Percentiles rank a stretch among this genome's conserved stretches.
phyloP scores from a whole-genome alignment of 768 basidiomycete genomes.

The Leccinum fibrillosum region DNA sequence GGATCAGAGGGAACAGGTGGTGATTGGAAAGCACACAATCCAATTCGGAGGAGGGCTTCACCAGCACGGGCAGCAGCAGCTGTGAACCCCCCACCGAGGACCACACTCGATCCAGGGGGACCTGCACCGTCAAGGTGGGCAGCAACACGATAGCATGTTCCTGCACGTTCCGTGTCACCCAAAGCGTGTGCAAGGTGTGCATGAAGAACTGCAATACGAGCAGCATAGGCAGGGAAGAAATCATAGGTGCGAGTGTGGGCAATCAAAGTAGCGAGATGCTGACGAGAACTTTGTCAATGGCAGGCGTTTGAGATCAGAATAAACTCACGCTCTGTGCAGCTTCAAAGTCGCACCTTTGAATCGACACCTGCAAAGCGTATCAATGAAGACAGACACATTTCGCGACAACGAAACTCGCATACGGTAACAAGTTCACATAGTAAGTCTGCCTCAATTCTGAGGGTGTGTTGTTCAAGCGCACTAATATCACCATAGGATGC shows the following conservation, averaged over 20 bases:
- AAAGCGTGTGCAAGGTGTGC: conserved; percentile 74
- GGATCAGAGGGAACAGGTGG: neutral
- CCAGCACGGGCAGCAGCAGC: conserved; percentile 49
- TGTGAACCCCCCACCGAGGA: conserved; percentile 37
- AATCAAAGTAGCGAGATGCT: conserved; percentile 47
- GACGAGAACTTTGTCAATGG: neutral
- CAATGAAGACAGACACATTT: neutral
- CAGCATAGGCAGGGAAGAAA: conserved; percentile 55
- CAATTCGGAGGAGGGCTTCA: conserved; percentile 49
- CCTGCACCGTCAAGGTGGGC: conserved; percentile 41
- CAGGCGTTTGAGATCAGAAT: neutral
- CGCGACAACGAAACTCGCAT: conserved; percentile 16
- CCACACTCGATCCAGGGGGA: conserved; percentile 22
- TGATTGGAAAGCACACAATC: conserved; percentile 27
- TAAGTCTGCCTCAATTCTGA: conserved; percentile 68
- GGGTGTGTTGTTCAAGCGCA: conserved; percentile 46
- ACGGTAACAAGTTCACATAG: conserved; percentile 69
- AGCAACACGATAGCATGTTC: conserved; percentile 62
- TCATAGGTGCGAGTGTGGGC: conserved; percentile 58
- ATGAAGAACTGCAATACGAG: conserved; percentile 64
- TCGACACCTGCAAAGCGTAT: conserved; percentile 44
- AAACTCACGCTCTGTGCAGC: conserved; percentile 53
- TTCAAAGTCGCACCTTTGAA: conserved; percentile 67
- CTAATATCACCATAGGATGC: conserved; percentile 48
- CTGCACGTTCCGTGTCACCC: conserved; percentile 50